Evolutionary conservation across 2,329 filamentous ascomycete genomes (phyloP), one percentile per base, ranked within the genome.

Genomic region (Didymella pomorum): DNA sequence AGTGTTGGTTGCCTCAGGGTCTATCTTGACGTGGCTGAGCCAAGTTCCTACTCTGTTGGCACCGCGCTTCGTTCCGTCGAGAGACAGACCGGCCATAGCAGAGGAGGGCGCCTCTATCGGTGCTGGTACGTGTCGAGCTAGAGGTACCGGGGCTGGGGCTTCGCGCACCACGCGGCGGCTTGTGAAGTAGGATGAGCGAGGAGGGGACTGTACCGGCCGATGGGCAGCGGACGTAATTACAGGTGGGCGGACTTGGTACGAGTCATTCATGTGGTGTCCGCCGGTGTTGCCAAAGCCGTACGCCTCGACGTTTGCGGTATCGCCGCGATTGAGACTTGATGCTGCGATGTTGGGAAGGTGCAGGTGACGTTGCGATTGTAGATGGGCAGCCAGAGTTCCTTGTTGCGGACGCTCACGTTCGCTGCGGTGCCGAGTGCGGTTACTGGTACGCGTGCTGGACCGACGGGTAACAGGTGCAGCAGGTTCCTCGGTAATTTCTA

Each of bases 221-320:
- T 73, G 69, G 11, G 70, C 65, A 45, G 70, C 67, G 8, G 71
- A 61, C 18, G 64, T 66, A 18, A 73, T 70, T 23, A 72, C 45
- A 33, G 72, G 41, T 43, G 41, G 71, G 20, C 72, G 73, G 47
- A 75, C 64, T 9, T 72, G 62, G 56, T 76, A 78, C 5, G 72
- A 73, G 11, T 89, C 85, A 57, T 87, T 87, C 81, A 87, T 82
- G 67, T 87, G 85, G 66, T 89, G 85, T 14, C 79, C 80, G 1
- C 80, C 79, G 12, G 82, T 78, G 59, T 87, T 87, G 21, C 82
- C 82, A 9, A 84, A 61, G 23, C 78, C 80, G 21, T 83, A 83
- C 16, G 83, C 73, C 2, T 79, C 80, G 25, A 79, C 75, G n/a
- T 58, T 58, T 8, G 51, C 46, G 10, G 31, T 16, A 46, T 58